Conservation (phyloP, 768 basidiomycete species). For the Leccinum olivaceopallidum region DNA sequence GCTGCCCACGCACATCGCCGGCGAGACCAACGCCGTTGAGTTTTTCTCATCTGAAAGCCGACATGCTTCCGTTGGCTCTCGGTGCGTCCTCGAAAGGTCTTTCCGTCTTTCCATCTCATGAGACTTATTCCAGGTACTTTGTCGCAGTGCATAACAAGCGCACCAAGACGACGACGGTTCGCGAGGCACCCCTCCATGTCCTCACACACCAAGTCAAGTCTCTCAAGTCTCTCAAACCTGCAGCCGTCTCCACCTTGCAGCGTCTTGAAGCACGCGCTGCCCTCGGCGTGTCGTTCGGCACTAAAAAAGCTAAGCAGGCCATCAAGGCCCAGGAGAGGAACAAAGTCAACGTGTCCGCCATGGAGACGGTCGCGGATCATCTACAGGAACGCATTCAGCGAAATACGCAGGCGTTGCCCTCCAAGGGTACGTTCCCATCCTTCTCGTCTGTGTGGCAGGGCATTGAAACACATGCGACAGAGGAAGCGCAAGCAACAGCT, state of each 20-base stretch:
- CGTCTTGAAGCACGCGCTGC: constrained; percentile 66
- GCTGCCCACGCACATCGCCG: constrained; percentile 55
- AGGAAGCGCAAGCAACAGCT: constrained; percentile 62
- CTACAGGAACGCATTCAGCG: constrained; percentile 83
- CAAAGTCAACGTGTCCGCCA: constrained; percentile 83
- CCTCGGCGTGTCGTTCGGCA: constrained; percentile 93
- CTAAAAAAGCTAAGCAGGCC: constrained; percentile 87
- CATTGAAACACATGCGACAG: constrained; percentile 37
- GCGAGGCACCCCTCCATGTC: constrained; percentile 67
- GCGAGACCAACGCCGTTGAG: constrained; percentile 83
- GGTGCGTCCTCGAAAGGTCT: neutral
- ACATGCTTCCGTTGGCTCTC: no score
- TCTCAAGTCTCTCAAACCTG: constrained; percentile 62
- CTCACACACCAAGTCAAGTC: constrained; percentile 81
- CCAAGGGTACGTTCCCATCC: constrained; percentile 52
- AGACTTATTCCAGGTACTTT: constrained; percentile 58
- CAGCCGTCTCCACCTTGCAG: constrained; percentile 48
- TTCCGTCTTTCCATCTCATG: constrained; percentile 5
- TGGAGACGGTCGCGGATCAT: constrained; percentile 80
- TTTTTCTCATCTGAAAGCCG: constrained; percentile 60
- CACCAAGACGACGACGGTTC: constrained; percentile 68
- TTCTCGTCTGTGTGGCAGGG: constrained; percentile 1
- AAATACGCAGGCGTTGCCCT: constrained; percentile 67
- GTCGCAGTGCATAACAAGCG: constrained; percentile 80
- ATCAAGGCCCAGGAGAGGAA: constrained; percentile 88